A percentile compares a stretch with the other conserved stretches of the same genome.
phyloP scores from a whole-genome alignment of 768 basidiomycete genomes.

The Candolleomyces eurysporus region DNA sequence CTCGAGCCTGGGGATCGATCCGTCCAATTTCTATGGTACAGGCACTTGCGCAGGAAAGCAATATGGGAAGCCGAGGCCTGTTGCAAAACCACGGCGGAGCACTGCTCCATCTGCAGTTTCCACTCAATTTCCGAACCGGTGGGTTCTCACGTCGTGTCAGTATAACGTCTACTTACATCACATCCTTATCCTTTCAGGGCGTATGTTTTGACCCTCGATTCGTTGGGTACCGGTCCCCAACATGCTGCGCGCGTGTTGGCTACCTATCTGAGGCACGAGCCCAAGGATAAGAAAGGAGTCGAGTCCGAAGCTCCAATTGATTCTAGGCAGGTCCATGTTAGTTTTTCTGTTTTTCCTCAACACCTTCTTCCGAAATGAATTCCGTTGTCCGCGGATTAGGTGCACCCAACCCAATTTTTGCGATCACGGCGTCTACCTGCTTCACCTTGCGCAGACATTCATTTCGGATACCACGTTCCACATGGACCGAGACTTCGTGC shows the following conservation, averaged over 20 bases:
- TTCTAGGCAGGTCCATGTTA: slow-evolving; percentile 48
- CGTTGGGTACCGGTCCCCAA: slow-evolving; percentile 72
- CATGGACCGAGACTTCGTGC: slow-evolving; percentile 47
- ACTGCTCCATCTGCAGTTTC: not conserved
- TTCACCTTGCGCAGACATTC: slow-evolving; percentile 83
- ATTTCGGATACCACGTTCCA: slow-evolving; percentile 59
- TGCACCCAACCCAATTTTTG: slow-evolving; percentile 86
- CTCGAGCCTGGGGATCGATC: not conserved
- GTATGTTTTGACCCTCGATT: slow-evolving; percentile 88
- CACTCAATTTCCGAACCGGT: slow-evolving; percentile 1
- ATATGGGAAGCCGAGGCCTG: slow-evolving; percentile 1
- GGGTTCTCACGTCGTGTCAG: not conserved
- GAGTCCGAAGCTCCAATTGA: slow-evolving; percentile 37
- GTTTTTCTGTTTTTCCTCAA: slow-evolving; percentile 20
- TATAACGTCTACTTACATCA: not conserved
- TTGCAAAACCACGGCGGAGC: not conserved
- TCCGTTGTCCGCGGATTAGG: slow-evolving; percentile 41
- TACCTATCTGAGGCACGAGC: slow-evolving; percentile 74
- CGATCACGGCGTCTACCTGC: slow-evolving; percentile 90
- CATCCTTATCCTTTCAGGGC: slow-evolving; percentile 52
- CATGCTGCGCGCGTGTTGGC: slow-evolving; percentile 59
- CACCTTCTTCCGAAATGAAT: not conserved
- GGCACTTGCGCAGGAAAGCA: not conserved
- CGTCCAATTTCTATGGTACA: slow-evolving; percentile 3
- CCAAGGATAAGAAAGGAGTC: slow-evolving; percentile 61